phyloP scores from a whole-genome alignment of 2,329 filamentous ascomycete species.

The Beauveria varroae region DNA sequence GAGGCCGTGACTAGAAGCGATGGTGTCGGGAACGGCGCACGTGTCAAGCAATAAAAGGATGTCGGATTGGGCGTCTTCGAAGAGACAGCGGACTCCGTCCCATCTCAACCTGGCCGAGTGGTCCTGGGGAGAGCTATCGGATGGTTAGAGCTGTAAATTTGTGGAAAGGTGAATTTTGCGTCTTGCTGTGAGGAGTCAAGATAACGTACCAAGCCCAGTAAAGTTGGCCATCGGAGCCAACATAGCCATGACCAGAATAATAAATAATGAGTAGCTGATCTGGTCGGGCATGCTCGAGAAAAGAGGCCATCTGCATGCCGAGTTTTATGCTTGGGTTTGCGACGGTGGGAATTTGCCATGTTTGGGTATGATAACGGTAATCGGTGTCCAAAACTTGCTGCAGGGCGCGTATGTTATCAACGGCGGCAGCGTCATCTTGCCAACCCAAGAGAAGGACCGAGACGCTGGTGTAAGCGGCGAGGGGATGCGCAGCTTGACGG shows the following conservation, averaged over 20 bases:
- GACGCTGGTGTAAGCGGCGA: slow-evolving; percentile 40
- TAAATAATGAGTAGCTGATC: slow-evolving; percentile 58
- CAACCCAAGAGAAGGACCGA: slow-evolving; percentile 55
- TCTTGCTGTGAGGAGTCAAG: neutral
- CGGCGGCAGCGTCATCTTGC: slow-evolving; percentile 50
- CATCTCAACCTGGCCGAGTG: slow-evolving; percentile 56
- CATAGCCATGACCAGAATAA: slow-evolving; percentile 55
- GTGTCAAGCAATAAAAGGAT: slow-evolving; percentile 56
- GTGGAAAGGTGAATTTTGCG: slow-evolving; percentile 11
- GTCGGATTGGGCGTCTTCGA: slow-evolving; percentile 57
- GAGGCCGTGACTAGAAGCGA: slow-evolving; percentile 44
- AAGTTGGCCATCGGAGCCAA: slow-evolving; percentile 51
- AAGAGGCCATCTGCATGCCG: slow-evolving; percentile 50
- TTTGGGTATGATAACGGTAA: slow-evolving; percentile 54
- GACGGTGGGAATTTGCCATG: slow-evolving; percentile 53
- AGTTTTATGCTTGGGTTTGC: slow-evolving; percentile 55
- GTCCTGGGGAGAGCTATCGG: slow-evolving; percentile 44
- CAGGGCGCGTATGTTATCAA: slow-evolving; percentile 46
- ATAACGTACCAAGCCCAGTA: slow-evolving; percentile 56
- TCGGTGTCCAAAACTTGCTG: slow-evolving; percentile 51
- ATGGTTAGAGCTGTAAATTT: slow-evolving; percentile 27
- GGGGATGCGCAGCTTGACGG: slow-evolving; percentile 50
- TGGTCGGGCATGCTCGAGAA: slow-evolving; percentile 48
- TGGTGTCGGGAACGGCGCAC: slow-evolving; percentile 47
- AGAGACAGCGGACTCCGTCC: slow-evolving; percentile 53